Evolutionary conservation across 805 yeast species (phyloP).

Genomic region (Cyberlindnera nakhonratchasimensis): DNA sequence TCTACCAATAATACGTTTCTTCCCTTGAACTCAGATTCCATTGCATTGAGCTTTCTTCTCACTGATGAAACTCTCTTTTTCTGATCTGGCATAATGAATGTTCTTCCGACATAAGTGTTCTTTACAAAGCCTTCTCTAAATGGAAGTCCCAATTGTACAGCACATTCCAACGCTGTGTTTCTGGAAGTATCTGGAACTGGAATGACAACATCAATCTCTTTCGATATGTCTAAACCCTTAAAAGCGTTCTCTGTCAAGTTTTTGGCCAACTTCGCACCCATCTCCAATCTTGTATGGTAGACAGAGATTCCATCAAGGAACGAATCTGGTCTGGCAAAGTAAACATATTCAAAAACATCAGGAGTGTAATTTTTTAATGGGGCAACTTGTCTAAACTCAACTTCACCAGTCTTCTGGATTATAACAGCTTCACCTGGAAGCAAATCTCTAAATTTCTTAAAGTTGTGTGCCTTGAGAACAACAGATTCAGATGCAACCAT

Average conservation of each 20-base stretch:
- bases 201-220: slow-evolving; percentile 85
- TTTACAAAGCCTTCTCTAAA: slow-evolving; percentile 97
- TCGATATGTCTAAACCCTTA: slow-evolving; percentile 42
- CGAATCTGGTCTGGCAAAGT: slow-evolving; percentile 96
- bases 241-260: slow-evolving; percentile 47
- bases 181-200: slow-evolving; percentile 99
- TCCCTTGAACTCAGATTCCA: slow-evolving; percentile 86
- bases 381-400: slow-evolving; percentile 85
- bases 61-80: slow-evolving; percentile 90
- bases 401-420: slow-evolving; percentile 72
- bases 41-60: slow-evolving; percentile 91
- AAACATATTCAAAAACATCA: slow-evolving; percentile 94
- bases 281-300: slow-evolving; percentile 84
- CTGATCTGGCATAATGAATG: slow-evolving; percentile 98
- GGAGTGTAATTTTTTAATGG: slow-evolving; percentile 80
- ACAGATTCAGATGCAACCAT: slow-evolving; percentile 96
- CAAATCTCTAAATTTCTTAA: slow-evolving; percentile 72
- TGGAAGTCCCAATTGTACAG: slow-evolving; percentile 73
- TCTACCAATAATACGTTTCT: slow-evolving; percentile 88
- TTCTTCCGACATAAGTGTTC: slow-evolving; percentile 95
- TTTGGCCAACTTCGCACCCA: slow-evolving; percentile 88
- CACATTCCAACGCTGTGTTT: slow-evolving; percentile 90
- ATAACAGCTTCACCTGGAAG: slow-evolving; percentile 96
- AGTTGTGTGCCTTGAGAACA: slow-evolving; percentile 90
- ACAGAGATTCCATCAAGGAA: slow-evolving; percentile 96